phyloP scores from a whole-genome alignment of 768 basidiomycete species.

The Daedaleopsis sinensis region DNA sequence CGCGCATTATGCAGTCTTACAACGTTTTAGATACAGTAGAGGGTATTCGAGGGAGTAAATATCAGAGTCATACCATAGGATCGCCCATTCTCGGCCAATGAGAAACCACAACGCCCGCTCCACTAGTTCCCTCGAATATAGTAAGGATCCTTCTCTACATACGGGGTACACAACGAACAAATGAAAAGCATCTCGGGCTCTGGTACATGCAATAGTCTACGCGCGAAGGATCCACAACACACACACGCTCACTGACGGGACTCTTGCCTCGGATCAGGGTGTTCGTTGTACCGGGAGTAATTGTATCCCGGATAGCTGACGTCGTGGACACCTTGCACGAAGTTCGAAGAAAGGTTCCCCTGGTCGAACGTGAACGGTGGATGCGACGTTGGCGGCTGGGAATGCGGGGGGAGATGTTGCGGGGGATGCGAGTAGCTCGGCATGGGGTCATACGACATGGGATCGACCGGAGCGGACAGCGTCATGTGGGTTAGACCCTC shows the following conservation, averaged over 20 bases:
- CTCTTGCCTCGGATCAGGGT: constrained; percentile 6
- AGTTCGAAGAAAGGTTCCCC: constrained; percentile 21
- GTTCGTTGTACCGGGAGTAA: constrained; percentile 2
- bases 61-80: no score
- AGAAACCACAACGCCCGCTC: no score
- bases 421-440: background rate
- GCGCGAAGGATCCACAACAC: background rate
- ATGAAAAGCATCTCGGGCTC: no score
- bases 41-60: no score
- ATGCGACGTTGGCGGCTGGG: background rate
- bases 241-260: background rate
- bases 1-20: no score
- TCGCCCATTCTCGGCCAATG: no score
- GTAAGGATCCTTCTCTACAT: no score
- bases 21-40: no score
- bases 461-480: constrained; percentile 17
- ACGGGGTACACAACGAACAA: no score
- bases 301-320: constrained; percentile 17
- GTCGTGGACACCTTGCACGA: constrained; percentile 15
- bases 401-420: background rate
- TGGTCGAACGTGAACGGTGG: constrained; percentile 27
- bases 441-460: constrained; percentile 9
- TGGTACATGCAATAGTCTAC: background rate
- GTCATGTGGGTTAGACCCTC: constrained; percentile 14
- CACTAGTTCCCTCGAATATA: no score